These are phyloP conservation scores for Jimgerdemannia flammicorona DNA, from an alignment of 192 early-diverging fungal species.

Conservation along the genomic window DNA sequence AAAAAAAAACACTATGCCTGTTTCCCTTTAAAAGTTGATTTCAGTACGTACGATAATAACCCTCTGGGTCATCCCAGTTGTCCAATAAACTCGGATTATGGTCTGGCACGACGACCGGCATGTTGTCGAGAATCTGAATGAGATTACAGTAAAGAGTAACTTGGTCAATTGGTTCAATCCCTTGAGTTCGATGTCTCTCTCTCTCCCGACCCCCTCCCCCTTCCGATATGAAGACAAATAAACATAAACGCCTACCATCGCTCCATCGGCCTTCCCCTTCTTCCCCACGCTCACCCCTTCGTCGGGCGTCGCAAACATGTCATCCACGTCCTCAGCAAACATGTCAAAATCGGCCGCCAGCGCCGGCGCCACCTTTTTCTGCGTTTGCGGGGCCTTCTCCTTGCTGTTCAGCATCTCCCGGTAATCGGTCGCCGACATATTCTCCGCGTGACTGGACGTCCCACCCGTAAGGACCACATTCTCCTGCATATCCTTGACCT, in stretches of 20 bases:
- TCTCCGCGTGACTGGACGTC: conserved; percentile 23
- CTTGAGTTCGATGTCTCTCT: neutral
- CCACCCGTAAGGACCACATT: conserved; percentile 23
- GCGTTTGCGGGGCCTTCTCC: conserved; percentile 5
- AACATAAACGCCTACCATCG: neutral
- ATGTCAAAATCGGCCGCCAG: conserved; percentile 51
- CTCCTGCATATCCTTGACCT: conserved; percentile 46
- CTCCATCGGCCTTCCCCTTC: neutral
- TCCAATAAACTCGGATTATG: conserved; percentile 63
- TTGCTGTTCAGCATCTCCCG: conserved; percentile 35
- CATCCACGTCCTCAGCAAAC: conserved; percentile 69
- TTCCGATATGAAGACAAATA: neutral
- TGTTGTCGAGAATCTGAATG: conserved; percentile 3
- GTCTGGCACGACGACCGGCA: conserved; percentile 23
- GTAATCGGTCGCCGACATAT: conserved; percentile 70
- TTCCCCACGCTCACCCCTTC: neutral
- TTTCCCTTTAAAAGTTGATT: neutral
- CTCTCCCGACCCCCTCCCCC: too few relatives aligned
- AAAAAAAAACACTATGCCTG: neutral
- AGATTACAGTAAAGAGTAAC: too few relatives aligned
- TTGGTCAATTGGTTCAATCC: neutral
- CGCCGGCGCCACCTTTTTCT: neutral
- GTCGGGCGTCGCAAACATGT: conserved; percentile 61
- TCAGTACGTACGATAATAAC: conserved; percentile 84
- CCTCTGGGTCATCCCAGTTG: conserved; percentile 96